Conservation (phyloP, 1,139 yeast species). For the Barnettozyma hawaiiensis region DNA sequence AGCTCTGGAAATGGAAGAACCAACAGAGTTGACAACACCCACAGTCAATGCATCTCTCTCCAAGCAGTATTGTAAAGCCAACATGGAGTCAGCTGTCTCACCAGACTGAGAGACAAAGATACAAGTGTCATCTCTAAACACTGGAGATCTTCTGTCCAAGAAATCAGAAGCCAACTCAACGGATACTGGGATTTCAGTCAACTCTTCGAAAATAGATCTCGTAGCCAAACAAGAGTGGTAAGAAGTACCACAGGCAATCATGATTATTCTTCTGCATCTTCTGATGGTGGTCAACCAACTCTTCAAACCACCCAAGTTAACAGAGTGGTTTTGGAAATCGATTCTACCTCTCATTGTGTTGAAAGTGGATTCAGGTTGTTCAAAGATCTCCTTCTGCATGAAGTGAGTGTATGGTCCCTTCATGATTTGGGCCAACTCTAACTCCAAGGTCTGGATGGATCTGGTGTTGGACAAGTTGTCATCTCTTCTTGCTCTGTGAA, state of each 20-base stretch:
- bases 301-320: constrained; percentile 87
- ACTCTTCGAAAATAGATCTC: constrained; percentile 91
- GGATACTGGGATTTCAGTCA: constrained; percentile 92
- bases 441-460: constrained; percentile 92
- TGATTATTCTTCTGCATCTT: constrained; percentile 90
- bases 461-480: constrained; percentile 91
- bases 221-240: constrained; percentile 98
- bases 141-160: constrained; percentile 91
- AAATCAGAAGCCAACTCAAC: constrained; percentile 98
- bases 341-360: constrained; percentile 99
- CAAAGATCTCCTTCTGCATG: constrained; percentile 98
- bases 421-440: constrained; percentile 97
- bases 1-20: constrained; percentile 90
- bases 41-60: constrained; percentile 97
- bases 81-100: constrained; percentile 98
- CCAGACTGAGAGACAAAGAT: constrained; percentile 98
- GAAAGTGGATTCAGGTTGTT: constrained; percentile 96
- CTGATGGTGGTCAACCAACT: constrained; percentile 83
- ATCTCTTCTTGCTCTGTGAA: constrained; percentile 90
- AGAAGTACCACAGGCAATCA: constrained; percentile 99
- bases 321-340: constrained; percentile 74
- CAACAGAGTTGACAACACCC: constrained; percentile 93
- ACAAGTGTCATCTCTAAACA: constrained; percentile 96
- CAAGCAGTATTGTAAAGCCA: constrained; percentile 91
- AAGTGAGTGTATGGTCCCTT: constrained; percentile 94